A percentile compares a stretch with the other conserved stretches of the same genome.
These are phyloP conservation scores for Thelonectria olida DNA, from an alignment of 2,329 filamentous ascomycete species.

Conservation along the genomic window DNA sequence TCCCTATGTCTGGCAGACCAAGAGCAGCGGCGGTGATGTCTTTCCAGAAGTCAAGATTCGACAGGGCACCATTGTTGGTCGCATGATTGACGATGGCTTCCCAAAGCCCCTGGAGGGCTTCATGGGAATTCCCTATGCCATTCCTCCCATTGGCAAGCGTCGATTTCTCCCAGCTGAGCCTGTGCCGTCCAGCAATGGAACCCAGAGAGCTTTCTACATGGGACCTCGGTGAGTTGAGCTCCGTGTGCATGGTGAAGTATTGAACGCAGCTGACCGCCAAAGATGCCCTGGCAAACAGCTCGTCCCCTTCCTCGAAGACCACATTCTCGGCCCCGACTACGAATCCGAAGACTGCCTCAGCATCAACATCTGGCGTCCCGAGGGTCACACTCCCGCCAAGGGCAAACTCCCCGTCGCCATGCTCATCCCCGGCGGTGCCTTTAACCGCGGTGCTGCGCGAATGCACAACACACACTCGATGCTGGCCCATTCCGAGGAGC, in stretches of 20 bases:
- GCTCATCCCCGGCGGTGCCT: constrained; percentile 43
- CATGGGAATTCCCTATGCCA: constrained; percentile 57
- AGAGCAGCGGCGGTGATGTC: constrained; percentile 11
- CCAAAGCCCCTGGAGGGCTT: constrained; percentile 50
- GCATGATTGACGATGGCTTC: constrained; percentile 43
- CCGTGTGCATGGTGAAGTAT: neutral
- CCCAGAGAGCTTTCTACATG: constrained; percentile 36
- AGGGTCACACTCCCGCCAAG: constrained; percentile 23
- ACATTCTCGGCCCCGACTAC: constrained; percentile 41
- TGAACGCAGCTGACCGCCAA: neutral
- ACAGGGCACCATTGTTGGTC: constrained; percentile 45
- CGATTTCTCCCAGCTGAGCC: constrained; percentile 51
- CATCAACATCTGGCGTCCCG: constrained; percentile 37
- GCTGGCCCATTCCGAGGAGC: constrained; percentile 57
- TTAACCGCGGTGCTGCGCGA: constrained; percentile 43
- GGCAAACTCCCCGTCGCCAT: constrained; percentile 39
- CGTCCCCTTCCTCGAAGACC: constrained; percentile 43
- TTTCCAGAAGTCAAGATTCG: constrained; percentile 37
- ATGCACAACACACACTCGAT: constrained; percentile 56
- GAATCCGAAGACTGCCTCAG: constrained; percentile 43
- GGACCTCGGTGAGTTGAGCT: constrained; percentile 30
- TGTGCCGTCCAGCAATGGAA: constrained; percentile 39
- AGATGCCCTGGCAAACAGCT: constrained; percentile 45
- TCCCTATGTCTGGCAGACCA: constrained; percentile 12
- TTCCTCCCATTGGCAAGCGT: constrained; percentile 53